These are phyloP conservation scores for Aspergillus quadrilineatus DNA, from an alignment of 2,329 filamentous ascomycete species.

Conservation along the genomic window DNA sequence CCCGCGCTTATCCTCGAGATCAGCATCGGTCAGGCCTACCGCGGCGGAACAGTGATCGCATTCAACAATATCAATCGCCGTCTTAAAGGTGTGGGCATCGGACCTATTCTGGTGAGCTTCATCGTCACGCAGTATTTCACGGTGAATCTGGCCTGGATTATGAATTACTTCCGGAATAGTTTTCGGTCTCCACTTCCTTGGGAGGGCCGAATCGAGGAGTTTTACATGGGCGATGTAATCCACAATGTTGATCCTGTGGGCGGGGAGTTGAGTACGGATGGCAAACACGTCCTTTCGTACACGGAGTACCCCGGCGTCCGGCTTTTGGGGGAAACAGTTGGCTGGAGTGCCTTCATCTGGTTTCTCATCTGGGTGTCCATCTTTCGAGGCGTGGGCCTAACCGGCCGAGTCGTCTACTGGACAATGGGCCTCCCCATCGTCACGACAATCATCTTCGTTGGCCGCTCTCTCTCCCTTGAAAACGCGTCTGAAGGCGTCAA, in stretches of 20 bases:
- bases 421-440: conserved; percentile 62
- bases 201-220: conserved; percentile 52
- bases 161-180: conserved; percentile 58
- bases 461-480: conserved; percentile 53
- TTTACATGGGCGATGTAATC: conserved; percentile 54
- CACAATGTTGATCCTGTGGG: conserved; percentile 46
- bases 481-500: conserved; percentile 55
- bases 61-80: conserved; percentile 55
- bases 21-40: conserved; percentile 53
- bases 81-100: conserved; percentile 56
- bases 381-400: conserved; percentile 58
- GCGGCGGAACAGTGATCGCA: conserved; percentile 56
- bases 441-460: conserved; percentile 57
- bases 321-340: conserved; percentile 57
- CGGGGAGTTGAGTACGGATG: conserved; percentile 42
- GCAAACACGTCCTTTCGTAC: conserved; percentile 44
- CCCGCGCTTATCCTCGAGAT: conserved; percentile 58
- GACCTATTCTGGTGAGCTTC: conserved; percentile 54
- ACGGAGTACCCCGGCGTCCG: conserved; percentile 49
- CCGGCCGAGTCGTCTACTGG: conserved; percentile 60
- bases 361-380: conserved; percentile 61
- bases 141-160: conserved; percentile 59
- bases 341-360: conserved; percentile 60
- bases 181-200: conserved; percentile 58
- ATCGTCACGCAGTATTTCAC: conserved; percentile 60